Evolutionary conservation across 768 basidiomycete genomes (phyloP).

Genomic region (Xerocomus potaroensis): DNA sequence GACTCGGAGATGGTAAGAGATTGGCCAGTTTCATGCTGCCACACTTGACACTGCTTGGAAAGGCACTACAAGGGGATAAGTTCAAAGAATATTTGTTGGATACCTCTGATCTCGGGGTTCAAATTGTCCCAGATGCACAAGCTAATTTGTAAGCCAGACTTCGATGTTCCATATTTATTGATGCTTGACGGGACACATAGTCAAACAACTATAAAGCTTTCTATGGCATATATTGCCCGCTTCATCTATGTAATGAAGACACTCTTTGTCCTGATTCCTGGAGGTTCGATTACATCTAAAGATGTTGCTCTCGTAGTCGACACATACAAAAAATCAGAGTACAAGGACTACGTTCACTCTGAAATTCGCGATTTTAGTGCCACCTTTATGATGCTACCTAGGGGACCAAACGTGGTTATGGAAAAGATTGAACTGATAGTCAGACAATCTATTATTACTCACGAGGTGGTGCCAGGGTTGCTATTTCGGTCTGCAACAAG

Average conservation of each 20-base stretch:
- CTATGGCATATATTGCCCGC: neutral
- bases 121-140: too few relatives aligned
- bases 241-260: conserved; percentile 2
- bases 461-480: too few relatives aligned
- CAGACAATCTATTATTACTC: neutral
- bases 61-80: neutral
- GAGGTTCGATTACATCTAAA: neutral
- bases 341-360: neutral
- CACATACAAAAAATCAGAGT: neutral
- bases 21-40: neutral
- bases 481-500: too few relatives aligned
- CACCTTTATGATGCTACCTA: neutral
- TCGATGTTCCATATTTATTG: neutral
- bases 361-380: neutral
- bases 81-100: neutral
- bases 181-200: neutral
- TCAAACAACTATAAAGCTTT: neutral
- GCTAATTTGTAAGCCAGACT: neutral
- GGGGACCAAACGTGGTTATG: neutral
- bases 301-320: neutral
- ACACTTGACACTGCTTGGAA: neutral
- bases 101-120: neutral
- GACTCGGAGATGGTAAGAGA: neutral
- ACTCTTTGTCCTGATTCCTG: neutral
- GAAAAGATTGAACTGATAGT: neutral